Evolutionary conservation across 208 protist species (phyloP), one percentile per base, ranked within the genome.

Genomic region (Acanthamoeba lenticulata): DNA sequence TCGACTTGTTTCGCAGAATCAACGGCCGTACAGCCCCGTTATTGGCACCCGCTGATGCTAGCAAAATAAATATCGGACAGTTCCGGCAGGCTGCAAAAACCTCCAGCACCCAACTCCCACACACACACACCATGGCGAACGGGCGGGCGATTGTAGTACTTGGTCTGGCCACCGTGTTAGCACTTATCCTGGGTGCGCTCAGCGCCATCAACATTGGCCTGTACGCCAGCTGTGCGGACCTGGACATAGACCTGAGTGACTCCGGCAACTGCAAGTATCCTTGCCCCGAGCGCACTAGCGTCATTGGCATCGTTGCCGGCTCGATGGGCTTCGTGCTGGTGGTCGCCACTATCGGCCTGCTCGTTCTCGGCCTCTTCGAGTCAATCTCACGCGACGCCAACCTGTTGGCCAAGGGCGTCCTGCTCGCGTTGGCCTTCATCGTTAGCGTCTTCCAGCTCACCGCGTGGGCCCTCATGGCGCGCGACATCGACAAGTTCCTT

Each of bases 191-290:
- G 5, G 67, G 67, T 36, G 67, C 44, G 36, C 67, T 79, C 34
- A 79, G 67, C 38, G 38, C 44, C 67, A 79, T 79, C 32, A 79
- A 79, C 67, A 79, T 79, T 21, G 67, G 11, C 21, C 67, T 79
- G 34, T 79, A 47, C 21, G 67, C 67, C 21, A n/a, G 36, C 4
- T 5, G 34, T 19, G 32, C 13, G 34, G 67, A 79, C 67, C 32
- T 79, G 27, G 6, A 17, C 2, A 42, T 3, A 3, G 67, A 79
- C 36, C 2, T 38, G 2, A 32, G 15, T 2, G 38, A 42, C 15
- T 29, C 36, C 4, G 67, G 9, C 38, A n/a, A 79, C 67, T 79
- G 67, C 67, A 79, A 79, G 67, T 11, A 13, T 2, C 67, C 67
- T 11, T 79, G 67, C 4, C 67, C 34, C 67, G 67, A 45, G 38